Evolutionary conservation across 2,329 filamentous ascomycete genomes (phyloP), one percentile per base, ranked within the genome.

Genomic region (Colletotrichum liriopes): DNA sequence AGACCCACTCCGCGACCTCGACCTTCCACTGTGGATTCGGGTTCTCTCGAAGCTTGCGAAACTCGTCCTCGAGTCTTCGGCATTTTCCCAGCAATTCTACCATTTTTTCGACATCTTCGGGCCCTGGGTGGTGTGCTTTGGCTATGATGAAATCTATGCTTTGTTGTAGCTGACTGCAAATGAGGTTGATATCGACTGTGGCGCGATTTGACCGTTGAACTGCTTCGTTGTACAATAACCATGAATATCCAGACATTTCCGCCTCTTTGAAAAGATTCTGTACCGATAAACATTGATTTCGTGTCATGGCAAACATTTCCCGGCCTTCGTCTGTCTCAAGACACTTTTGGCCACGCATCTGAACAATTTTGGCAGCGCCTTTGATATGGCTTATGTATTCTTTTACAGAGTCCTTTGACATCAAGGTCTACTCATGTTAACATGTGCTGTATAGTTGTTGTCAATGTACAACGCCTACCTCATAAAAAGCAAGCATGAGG

Each of bases 301-400:
- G 74, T 14, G 74, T 76, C 75, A 75, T 74, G 54, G 71, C 63
- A 45, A 76, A 76, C 62, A 76, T 70, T 47, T 75, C 74, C 4
- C 67, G 69, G 29, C 74, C 73, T n/a, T 76, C 74, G 0, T 64
- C 56, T 6, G 72, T 72, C 20, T 74, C 65, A 12, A 75, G 55
- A 8, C 69, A 61, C 20, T 62, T 52, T 12, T 71, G 56, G 14
- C 75, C 74, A 0, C 74, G 70, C 51, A 76, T 71, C 62, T 72
- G 70, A 9, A 76, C 72, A 18, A 76, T 71, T 32, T 67, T 74
- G 26, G 75, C 75, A 2, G 75, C 75, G 32, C 75, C 75, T 47
- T 76, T 76, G n/a, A 76, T 29, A 41, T 76, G 75, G 29, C 65
- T 75, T 12, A 76, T 64, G n/a, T 76, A 76, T n/a, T 76, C 74